phyloP scores from a whole-genome alignment of 164 flowering plant species.

The Vitis rupestris region DNA sequence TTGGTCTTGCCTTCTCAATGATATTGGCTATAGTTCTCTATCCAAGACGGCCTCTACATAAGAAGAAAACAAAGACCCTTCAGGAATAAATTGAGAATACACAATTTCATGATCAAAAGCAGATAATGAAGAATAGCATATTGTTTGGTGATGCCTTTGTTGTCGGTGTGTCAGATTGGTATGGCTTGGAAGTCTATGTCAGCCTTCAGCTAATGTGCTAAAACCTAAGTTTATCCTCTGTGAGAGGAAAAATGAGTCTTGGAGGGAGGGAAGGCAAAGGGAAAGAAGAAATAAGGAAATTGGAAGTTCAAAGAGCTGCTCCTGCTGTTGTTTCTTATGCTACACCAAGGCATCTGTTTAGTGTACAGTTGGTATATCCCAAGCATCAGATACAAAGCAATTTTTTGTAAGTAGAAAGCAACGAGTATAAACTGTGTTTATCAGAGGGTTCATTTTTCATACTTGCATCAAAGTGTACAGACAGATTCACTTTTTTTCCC shows the following conservation, averaged over 20 bases:
- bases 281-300: background rate
- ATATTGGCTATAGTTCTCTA: conserved; percentile 53
- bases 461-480: no score
- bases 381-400: background rate
- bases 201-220: background rate
- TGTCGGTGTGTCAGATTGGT: background rate
- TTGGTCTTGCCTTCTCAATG: conserved; percentile 59
- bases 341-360: background rate
- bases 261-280: background rate
- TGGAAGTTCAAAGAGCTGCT: background rate
- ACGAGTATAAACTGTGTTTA: background rate
- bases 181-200: background rate
- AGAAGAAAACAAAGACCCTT: conserved; percentile 21
- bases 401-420: conserved; percentile 5
- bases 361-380: background rate
- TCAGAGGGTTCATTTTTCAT: no score
- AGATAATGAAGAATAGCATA: background rate
- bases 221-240: background rate
- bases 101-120: background rate
- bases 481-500: no score
- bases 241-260: background rate
- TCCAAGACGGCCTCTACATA: conserved; percentile 40
- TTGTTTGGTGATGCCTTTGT: background rate
- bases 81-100: conserved; percentile 17
- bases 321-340: background rate